Percentiles rank a stretch among this genome's conserved stretches.
Conservation (phyloP, 176 grass and related monocot genomes). For the Avena eriantha region DNA sequence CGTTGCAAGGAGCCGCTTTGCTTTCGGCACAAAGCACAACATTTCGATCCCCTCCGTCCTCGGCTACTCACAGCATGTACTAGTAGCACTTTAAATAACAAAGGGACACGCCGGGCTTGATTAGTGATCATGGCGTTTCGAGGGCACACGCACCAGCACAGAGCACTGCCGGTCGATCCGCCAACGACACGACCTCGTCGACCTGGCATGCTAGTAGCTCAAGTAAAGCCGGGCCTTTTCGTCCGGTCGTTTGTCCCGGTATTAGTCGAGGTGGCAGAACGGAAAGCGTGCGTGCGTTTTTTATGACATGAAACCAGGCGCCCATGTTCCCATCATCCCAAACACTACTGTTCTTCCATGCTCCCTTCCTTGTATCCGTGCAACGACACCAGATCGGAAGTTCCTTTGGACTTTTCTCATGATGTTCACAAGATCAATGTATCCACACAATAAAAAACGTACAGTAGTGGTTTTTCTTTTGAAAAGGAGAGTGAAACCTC, state of each 20-base stretch:
- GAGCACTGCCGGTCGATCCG: not conserved
- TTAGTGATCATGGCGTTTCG: not conserved
- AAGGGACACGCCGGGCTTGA: not conserved
- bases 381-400: conserved; percentile 3
- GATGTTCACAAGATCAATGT: conserved; percentile 11
- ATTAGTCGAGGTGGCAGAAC: conserved; percentile 8
- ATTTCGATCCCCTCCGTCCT: not conserved
- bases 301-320: conserved; percentile 13
- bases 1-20: not conserved
- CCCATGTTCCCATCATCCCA: conserved; percentile 35
- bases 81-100: not conserved
- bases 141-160: not conserved
- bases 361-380: conserved; percentile 28
- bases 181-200: conserved; percentile 5
- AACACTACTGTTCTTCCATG: not conserved
- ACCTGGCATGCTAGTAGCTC: conserved; percentile 26
- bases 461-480: too few species aligned
- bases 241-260: not conserved
- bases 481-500: too few species aligned
- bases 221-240: conserved; percentile 25
- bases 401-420: conserved; percentile 10
- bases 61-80: not conserved
- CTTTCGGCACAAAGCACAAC: conserved; percentile 13
- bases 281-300: conserved; percentile 1
- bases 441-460: not conserved